These are phyloP conservation scores for Gleditsia sinensis DNA, from an alignment of 306 rosid genomes.

Conservation along the genomic window DNA sequence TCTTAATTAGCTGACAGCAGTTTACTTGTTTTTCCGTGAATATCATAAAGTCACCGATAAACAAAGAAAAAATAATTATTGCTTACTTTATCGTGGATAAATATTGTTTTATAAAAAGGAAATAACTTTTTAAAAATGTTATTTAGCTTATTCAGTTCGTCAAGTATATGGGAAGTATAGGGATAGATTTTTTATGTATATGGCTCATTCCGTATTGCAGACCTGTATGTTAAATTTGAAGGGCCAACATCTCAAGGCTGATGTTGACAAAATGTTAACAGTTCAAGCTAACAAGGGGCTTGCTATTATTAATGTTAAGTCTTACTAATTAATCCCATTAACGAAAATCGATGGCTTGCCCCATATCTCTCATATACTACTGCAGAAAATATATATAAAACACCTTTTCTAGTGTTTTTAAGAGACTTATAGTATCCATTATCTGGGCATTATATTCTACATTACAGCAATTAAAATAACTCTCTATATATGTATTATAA, in stretches of 20 bases:
- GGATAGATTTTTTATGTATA: background rate
- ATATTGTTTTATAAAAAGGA: background rate
- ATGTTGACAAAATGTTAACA: too few species aligned
- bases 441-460: background rate
- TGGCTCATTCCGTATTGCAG: background rate
- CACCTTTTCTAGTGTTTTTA: background rate
- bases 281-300: too few species aligned
- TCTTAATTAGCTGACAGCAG: background rate
- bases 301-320: background rate
- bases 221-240: background rate
- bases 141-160: background rate
- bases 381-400: background rate
- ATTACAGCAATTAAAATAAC: background rate
- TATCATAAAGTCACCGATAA: background rate
- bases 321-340: background rate
- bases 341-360: background rate
- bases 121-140: background rate
- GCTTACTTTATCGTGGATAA: background rate
- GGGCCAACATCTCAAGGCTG: background rate
- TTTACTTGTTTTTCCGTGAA: constrained; percentile 21
- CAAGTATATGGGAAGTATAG: background rate
- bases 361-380: background rate
- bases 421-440: background rate
- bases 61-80: background rate
- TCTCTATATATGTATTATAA: background rate